Evolutionary conservation across 208 protist genomes (phyloP), one percentile per base, ranked within the genome.

Genomic region (Trypanosomatidae sp.): DNA sequence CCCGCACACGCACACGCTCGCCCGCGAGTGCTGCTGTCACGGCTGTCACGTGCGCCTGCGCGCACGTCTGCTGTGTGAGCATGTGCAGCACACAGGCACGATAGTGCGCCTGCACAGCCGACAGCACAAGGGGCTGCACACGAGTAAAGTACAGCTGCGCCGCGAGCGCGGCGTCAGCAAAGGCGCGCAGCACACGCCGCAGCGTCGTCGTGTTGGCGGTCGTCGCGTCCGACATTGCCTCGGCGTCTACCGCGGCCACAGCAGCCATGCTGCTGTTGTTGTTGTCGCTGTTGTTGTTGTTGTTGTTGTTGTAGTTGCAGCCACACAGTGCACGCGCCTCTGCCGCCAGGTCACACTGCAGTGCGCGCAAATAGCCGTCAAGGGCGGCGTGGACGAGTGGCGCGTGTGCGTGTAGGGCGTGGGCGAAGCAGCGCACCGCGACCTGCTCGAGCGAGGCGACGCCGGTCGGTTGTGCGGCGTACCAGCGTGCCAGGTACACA

Each of bases 401-500:
- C 32, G 51, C 40, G 16, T 28, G 13, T 8, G 26, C 22, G 53
- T 47, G 22, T 22, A 65, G 52, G 18, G 61, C 56, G 0, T 48
- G 37, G 13, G 46, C 43, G 27, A 38, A 23, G 46, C 45, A 43
- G 22, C 46, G 40, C n/a, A 27, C 44, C 4, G 51, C 46, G 18
- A 47, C 51, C 7, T 22, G 46, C 19, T 18, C 7, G 25, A 65
- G 46, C 22, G 33, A 48, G 33, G 50, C 11, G 4, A 20, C 40
- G 33, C 33, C 33, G 1, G 43, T 48, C 1, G 41, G 26, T 15
- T 53, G 50, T 13, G 44, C 25, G n/a, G 60, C 24, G 55, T 63
- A 73, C 58, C 66, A 69, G 23, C 57, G 56, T 18, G 62, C 62
- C 15, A 76, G 43, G 53, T 69, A 77, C 6, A 73, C 59, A 70